Evolutionary conservation across 2,329 filamentous ascomycete genomes (phyloP).

Genomic region (Sarocladium brachiariae): DNA sequence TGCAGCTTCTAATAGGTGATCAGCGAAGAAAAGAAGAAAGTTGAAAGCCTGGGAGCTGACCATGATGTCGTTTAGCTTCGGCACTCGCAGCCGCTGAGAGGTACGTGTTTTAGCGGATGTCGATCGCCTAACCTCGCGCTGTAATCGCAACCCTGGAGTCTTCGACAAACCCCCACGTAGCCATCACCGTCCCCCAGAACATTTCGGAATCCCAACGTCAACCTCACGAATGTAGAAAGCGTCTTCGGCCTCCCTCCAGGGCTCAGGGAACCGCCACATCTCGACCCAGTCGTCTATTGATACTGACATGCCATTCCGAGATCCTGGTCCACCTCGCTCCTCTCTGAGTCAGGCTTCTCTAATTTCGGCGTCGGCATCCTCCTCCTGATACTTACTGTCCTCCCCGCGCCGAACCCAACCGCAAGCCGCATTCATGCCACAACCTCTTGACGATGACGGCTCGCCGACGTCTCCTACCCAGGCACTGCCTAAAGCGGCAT

Average conservation of each 20-base stretch:
- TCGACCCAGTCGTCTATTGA: background rate
- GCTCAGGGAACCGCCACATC: background rate
- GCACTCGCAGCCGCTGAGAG: background rate
- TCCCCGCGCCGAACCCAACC: background rate
- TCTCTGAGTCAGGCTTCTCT: background rate
- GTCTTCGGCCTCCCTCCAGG: background rate
- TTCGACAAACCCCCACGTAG: background rate
- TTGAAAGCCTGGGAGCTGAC: background rate
- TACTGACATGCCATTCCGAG: background rate
- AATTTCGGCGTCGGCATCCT: background rate
- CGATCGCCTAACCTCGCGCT: no score
- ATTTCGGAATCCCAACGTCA: background rate
- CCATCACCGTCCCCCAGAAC: background rate
- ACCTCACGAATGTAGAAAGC: no score
- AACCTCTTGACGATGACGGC: conserved; percentile 52
- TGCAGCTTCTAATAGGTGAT: background rate
- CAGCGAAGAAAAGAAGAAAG: background rate
- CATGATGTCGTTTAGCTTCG: conserved; percentile 1
- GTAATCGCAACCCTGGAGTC: background rate
- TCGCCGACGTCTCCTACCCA: conserved; percentile 61
- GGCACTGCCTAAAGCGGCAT: conserved; percentile 60
- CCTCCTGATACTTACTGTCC: background rate
- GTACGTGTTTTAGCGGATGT: background rate
- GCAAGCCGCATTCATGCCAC: conserved; percentile 54
- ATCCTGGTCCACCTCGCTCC: background rate